phyloP scores from a whole-genome alignment of 2,329 filamentous ascomycete genomes.

The Huntiella savannae region DNA sequence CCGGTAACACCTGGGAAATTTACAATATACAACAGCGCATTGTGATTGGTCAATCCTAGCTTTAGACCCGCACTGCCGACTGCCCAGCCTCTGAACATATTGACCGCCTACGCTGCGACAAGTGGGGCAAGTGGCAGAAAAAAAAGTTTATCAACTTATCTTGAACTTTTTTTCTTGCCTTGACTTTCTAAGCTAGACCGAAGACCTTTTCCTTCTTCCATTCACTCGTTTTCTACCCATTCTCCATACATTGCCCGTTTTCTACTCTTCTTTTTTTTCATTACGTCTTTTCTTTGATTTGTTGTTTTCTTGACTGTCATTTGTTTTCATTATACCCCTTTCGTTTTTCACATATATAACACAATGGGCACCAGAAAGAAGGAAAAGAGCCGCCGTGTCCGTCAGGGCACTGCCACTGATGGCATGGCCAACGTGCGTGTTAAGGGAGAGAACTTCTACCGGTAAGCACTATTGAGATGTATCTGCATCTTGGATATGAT shows the following conservation, averaged over 20 bases:
- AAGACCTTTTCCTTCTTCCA: neutral
- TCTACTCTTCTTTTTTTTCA: neutral
- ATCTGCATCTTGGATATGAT: neutral
- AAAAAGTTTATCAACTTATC: conserved; percentile 13
- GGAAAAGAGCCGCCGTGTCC: conserved; percentile 61
- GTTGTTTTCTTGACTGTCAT: conserved; percentile 11
- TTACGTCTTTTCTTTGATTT: neutral
- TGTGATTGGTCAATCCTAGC: conserved; percentile 3
- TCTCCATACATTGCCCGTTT: neutral
- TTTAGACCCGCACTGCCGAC: neutral
- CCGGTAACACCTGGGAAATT: neutral
- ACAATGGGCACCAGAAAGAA: conserved; percentile 83
- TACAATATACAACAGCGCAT: neutral
- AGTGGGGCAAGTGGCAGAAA: conserved; percentile 16
- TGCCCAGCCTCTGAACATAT: neutral
- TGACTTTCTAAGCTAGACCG: neutral
- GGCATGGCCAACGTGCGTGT: conserved; percentile 79
- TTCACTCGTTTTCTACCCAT: neutral
- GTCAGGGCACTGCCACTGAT: conserved; percentile 70
- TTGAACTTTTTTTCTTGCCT: neutral
- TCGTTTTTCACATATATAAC: conserved; percentile 10
- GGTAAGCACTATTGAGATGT: conserved; percentile 27
- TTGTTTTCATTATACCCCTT: conserved; percentile 10
- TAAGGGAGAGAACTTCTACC: conserved; percentile 98
- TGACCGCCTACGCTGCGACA: conserved; percentile 6